A percentile compares a stretch with the other conserved stretches of the same genome.
Evolutionary conservation across 2,329 filamentous ascomycete genomes (phyloP).

Genomic region (Hypoxylon sp.): DNA sequence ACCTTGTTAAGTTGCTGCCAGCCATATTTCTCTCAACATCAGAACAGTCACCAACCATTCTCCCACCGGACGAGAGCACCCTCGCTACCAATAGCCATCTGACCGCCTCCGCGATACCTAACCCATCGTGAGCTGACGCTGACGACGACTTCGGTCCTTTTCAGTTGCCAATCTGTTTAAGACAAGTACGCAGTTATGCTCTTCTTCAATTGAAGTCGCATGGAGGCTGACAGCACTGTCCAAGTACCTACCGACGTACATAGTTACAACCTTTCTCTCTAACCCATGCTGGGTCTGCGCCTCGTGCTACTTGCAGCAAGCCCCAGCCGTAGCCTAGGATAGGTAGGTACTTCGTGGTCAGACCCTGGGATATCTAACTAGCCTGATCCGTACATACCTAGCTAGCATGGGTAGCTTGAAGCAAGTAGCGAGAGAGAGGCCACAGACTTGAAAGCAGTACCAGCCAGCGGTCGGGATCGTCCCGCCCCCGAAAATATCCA

Average conservation of each 20-base stretch:
- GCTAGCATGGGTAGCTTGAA: slow-evolving; percentile 29
- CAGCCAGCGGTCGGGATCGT: slow-evolving; percentile 39
- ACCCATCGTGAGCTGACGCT: slow-evolving; percentile 35
- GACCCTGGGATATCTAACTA: slow-evolving; percentile 32
- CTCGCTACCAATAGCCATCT: slow-evolving; percentile 25
- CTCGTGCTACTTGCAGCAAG: slow-evolving; percentile 40
- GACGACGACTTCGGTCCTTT: slow-evolving; percentile 41
- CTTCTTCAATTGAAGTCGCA: slow-evolving; percentile 3
- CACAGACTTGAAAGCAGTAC: slow-evolving; percentile 23
- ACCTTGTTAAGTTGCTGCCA: slow-evolving; percentile 19
- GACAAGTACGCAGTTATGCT: slow-evolving; percentile 14
- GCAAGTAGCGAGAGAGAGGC: slow-evolving; percentile 16
- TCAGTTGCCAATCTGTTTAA: slow-evolving; percentile 21
- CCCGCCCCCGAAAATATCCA: slow-evolving; percentile 41
- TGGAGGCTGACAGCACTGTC: slow-evolving; percentile 13
- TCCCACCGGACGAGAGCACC: slow-evolving; percentile 31
- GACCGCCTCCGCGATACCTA: slow-evolving; percentile 34
- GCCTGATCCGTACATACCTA: slow-evolving; percentile 30
- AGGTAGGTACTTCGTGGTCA: slow-evolving; percentile 36
- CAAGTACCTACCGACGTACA: slow-evolving; percentile 11
- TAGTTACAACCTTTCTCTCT: slow-evolving; percentile 11
- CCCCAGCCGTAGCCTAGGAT: slow-evolving; percentile 35
- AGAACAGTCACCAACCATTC: slow-evolving; percentile 17
- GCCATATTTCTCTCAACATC: slow-evolving; percentile 11
- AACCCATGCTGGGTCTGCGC: slow-evolving; percentile 37